Evolutionary conservation across 2,329 filamentous ascomycete genomes (phyloP).

Genomic region (Penicillium expansum): DNA sequence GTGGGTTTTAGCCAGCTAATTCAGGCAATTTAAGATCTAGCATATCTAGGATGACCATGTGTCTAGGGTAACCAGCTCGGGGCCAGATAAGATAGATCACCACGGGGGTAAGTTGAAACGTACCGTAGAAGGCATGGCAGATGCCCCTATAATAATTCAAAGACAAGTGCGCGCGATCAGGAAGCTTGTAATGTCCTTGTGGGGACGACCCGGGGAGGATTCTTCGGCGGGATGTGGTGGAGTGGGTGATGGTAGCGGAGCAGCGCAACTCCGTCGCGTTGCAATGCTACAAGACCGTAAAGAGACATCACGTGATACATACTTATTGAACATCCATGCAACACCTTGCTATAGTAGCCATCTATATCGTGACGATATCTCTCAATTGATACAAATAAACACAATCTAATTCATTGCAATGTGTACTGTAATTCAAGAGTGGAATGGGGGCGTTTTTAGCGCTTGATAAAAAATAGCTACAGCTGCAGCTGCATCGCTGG

Average conservation of each 20-base stretch:
- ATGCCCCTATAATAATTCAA: not conserved
- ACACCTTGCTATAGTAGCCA: not conserved
- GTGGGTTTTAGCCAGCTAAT: conserved; percentile 13
- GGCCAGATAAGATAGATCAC: conserved; percentile 2
- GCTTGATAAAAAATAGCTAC: conserved; percentile 13
- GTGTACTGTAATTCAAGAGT: not conserved
- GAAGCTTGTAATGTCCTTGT: not conserved
- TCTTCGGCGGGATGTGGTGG: not conserved
- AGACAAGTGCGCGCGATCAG: not conserved
- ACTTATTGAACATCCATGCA: not conserved
- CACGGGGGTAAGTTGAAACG: conserved; percentile 19
- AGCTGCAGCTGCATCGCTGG: conserved; percentile 9
- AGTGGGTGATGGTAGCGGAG: conserved; percentile 3
- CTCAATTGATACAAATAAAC: not conserved
- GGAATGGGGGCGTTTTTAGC: conserved; percentile 10
- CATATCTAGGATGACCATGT: not conserved
- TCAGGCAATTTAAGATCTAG: not conserved
- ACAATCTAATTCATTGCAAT: not conserved
- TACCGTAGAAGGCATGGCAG: conserved; percentile 37
- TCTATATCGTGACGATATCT: not conserved
- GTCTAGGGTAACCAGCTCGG: not conserved
- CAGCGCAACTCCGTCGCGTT: conserved; percentile 12
- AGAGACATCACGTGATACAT: conserved; percentile 14
- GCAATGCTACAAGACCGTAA: conserved; percentile 3
- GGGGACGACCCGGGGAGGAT: not conserved